Evolutionary conservation across 352 stramenopile genomes (phyloP), one percentile per base, ranked within the genome.

Genomic region (Phytopythium vexans): DNA sequence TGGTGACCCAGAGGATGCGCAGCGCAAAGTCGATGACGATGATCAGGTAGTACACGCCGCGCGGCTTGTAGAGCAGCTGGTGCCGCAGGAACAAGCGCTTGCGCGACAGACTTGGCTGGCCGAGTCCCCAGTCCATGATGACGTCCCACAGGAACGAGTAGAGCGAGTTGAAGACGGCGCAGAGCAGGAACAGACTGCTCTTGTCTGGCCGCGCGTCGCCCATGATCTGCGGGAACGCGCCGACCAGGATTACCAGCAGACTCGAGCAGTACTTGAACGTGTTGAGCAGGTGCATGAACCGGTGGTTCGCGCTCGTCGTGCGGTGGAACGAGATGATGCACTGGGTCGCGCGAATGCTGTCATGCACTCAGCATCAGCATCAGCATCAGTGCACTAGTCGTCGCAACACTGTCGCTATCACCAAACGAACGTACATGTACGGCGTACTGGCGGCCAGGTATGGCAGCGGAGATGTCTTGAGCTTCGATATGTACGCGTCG

Each of bases 111-210:
- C 76, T 68, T 0, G 83, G 83, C 53, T 93, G 77, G n/a, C 80
- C 86, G 8, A 97, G 73, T 8, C 93, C 93, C 95, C 95, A 98
- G 71, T 98, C 94, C 89, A 99, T 98, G 57, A 96, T 89, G 2
- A 99, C 92, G 66, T 99, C 96, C 95, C 95, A 99, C 7, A 87
- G 79, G 68, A 98, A 98, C 56, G 92, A 98, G 65, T 98, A 99
- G 11, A 98, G 68, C 39, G 94, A 98, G 54, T 96, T 98, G 55
- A 96, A 94, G 8, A 89, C 82, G 1, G 83, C 86, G 47, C 76
- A 88, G 1, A 89, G 66, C 36, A 94, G 51, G 51, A 93, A 95
- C 35, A 93, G 73, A 31, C 61, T 82, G 62, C 74, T 83, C 38
- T 77, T 73, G 42, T 88, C 70, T 4, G 75, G 68, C 27, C 58